Base-by-base conservation (phyloP, 768 basidiomycete species). In the Rhodotorula toruloides region DNA sequence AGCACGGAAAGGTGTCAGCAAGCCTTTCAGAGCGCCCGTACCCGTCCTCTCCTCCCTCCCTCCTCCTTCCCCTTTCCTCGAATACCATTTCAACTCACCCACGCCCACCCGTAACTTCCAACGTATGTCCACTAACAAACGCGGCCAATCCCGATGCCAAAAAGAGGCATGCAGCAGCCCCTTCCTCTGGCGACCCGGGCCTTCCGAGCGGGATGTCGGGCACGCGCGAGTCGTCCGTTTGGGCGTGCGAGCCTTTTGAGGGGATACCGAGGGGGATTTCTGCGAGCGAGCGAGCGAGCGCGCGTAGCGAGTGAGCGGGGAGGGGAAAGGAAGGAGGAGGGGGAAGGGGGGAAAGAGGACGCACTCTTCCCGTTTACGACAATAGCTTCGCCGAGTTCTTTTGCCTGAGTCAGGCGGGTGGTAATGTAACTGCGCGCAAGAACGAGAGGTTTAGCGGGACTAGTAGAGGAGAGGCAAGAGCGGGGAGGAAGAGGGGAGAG, bases 41-140 rank as follows among this genome's bases (percentile, higher is more conserved):
- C n/a, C n/a, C n/a, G n/a, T n/a, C n/a, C n/a, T n/a, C n/a, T n/a
- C n/a, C n/a, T n/a, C n/a, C n/a, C n/a, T n/a, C n/a, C n/a, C n/a
- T n/a, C n/a, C n/a, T n/a, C n/a, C n/a, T n/a, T n/a, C n/a, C n/a
- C n/a, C n/a, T n/a, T n/a, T n/a, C n/a, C n/a, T n/a, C n/a, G n/a
- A n/a, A n/a, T n/a, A n/a, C n/a, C n/a, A n/a, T n/a, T n/a, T n/a
- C n/a, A n/a, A 49, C 48, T 31, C 48, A 49, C 48, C 48, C 48
- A 7, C 48, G 14, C 3, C 52, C 52, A 22, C 52, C 52, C 21
- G 52, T 53, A 4, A 53, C 52, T 77, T 90, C 88, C 59, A 91
- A 79, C 22, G 88, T 90, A 77, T 90, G 90, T 13, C 89, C 89
- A 52, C 83, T 84, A 60, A 91, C 86, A 74, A 88, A 91, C 6